These are phyloP conservation scores for Grigorovia yakushimaensis DNA, from an alignment of 805 yeast species.

Conservation along the genomic window DNA sequence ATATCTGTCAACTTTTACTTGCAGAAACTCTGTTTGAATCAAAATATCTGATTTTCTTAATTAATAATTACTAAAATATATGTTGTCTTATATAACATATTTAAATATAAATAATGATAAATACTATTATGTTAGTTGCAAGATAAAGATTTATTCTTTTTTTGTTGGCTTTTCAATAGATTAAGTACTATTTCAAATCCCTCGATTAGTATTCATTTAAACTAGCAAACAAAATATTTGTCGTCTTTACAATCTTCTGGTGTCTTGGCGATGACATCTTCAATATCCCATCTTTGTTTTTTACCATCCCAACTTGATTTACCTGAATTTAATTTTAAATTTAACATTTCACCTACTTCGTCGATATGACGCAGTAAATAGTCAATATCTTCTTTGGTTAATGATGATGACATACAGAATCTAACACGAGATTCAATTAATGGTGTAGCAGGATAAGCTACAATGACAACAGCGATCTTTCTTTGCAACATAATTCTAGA, in stretches of 20 bases:
- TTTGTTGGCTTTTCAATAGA: too few relatives aligned
- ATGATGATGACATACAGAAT: slow-evolving; percentile 83
- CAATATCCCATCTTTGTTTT: slow-evolving; percentile 67
- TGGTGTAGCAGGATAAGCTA: slow-evolving; percentile 97
- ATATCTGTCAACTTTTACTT: too few relatives aligned
- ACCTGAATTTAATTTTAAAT: slow-evolving; percentile 70
- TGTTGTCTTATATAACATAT: neutral
- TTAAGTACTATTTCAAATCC: too few relatives aligned
- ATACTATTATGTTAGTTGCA: too few relatives aligned
- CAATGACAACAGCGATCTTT: slow-evolving; percentile 89
- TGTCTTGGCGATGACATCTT: slow-evolving; percentile 64
- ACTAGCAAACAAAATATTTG: slow-evolving; percentile 26
- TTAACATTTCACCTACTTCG: slow-evolving; percentile 68
- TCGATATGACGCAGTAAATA: slow-evolving; percentile 57
- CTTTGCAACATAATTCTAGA: slow-evolving; percentile 70
- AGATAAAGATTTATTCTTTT: neutral
- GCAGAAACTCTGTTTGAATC: too few relatives aligned
- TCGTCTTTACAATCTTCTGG: slow-evolving; percentile 50
- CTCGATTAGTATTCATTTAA: too few relatives aligned
- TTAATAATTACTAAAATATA: neutral
- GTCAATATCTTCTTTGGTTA: slow-evolving; percentile 92
- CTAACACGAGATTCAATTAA: slow-evolving; percentile 82
- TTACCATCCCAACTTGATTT: slow-evolving; percentile 64
- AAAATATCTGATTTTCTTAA: neutral
- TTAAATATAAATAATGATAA: neutral